Base-by-base conservation (phyloP, 768 basidiomycete genomes). In the Collybia sordida region DNA sequence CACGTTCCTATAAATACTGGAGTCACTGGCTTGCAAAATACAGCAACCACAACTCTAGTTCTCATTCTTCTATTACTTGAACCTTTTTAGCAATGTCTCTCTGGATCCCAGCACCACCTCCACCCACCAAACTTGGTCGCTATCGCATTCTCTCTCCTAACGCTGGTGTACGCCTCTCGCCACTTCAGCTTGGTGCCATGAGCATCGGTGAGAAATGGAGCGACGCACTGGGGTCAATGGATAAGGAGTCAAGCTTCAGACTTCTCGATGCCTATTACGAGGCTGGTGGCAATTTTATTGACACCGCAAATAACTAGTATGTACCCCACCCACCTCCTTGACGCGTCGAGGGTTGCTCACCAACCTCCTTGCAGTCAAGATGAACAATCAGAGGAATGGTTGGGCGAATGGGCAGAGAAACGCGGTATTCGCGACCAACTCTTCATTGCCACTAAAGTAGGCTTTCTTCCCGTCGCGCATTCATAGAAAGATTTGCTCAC, bases 351-450 rank as follows among this genome's bases (percentile, higher is more conserved):
- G 24, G 15, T 17, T 37, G 14, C 21, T 27, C 2, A 17, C 14
- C 38, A 8, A 38, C 41, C 38, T 38, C 21, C 5, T 22, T 35
- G 14, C 31, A 79, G 75, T 47, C 80, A 85, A 54, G 73, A 81
- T 49, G 82, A 78, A 51, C 59, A 72, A n/a, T 81, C 79, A 3
- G 83, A 88, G 59, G 47, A 54, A 44, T 75, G 75, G 55, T 69
- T 81, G 24, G 80, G 79, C 3, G 79, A 81, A 57, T 82, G 79
- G 79, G 73, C 74, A 47, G 70, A 77, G 52, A 52, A 62, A 24
- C 64, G 77, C 19, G 69, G 68, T 0, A 74, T 73, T 40, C 65
- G 80, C 3, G 74, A 80, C 51, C 72, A 77, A 52, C 64, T 82
- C 11, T 74, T 80, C 49, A 69, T 80, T 40, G 72, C 75, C 6